A percentile compares a stretch with the other conserved stretches of the same genome.
Evolutionary conservation across 176 grass and related monocot genomes (phyloP).

Genomic region (Oryza brachyantha): DNA sequence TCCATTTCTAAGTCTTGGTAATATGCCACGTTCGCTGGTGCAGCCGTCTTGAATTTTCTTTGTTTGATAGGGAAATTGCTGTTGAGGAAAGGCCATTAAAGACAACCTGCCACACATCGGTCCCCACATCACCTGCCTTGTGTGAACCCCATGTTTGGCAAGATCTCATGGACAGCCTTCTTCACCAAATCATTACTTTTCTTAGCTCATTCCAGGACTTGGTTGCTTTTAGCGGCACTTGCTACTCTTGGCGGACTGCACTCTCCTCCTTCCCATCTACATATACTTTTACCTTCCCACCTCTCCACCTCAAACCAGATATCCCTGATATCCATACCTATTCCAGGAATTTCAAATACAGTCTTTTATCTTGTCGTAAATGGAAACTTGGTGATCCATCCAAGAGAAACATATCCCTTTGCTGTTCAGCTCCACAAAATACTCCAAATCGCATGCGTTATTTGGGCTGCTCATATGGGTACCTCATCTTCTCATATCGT

Average conservation of each 20-base stretch:
- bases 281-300: conserved; percentile 34
- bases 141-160: conserved; percentile 31
- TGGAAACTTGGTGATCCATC: conserved; percentile 26
- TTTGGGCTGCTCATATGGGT: conserved; percentile 41
- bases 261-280: conserved; percentile 10
- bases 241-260: conserved; percentile 44
- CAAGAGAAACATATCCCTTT: background rate
- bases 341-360: background rate
- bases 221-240: conserved; percentile 40
- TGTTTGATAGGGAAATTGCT: conserved; percentile 16
- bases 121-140: background rate
- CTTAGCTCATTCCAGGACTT: conserved; percentile 53
- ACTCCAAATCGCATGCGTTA: conserved; percentile 10
- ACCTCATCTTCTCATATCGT: conserved; percentile 3
- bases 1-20: no score
- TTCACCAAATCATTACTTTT: conserved; percentile 41
- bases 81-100: background rate
- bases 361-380: background rate
- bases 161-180: conserved; percentile 37
- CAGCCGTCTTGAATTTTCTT: no score
- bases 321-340: background rate
- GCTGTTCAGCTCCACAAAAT: background rate
- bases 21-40: no score
- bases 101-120: background rate
- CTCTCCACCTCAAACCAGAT: conserved; percentile 35